Conservation (phyloP, 176 grass and related monocot species). For the Puccinellia tenuiflora region DNA sequence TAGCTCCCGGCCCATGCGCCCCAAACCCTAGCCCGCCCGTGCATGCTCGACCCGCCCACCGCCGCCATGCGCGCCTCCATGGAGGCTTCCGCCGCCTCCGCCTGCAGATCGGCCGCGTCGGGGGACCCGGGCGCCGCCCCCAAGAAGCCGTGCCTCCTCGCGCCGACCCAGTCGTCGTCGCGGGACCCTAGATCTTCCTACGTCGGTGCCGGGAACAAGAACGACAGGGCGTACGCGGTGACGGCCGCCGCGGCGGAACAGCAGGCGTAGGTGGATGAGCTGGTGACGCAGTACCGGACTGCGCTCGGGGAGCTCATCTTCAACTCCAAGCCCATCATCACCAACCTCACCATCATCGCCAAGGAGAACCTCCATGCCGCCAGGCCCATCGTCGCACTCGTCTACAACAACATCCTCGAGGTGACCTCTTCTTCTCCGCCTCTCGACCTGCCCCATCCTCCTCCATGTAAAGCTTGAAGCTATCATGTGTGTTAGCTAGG, state of each 20-base stretch:
- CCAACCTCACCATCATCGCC: too few species aligned
- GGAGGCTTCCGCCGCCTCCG: too few species aligned
- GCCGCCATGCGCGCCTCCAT: background rate
- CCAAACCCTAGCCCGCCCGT: background rate
- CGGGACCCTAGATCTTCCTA: slow-evolving; percentile 51
- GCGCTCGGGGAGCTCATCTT: slow-evolving; percentile 90
- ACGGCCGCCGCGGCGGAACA: background rate
- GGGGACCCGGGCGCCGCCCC: too few species aligned
- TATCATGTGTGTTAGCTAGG: too few species aligned
- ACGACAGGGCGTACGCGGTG: background rate
- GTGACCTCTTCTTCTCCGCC: too few species aligned
- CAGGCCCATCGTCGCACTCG: too few species aligned
- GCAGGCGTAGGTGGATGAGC: slow-evolving; percentile 47
- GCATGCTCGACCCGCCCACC: background rate
- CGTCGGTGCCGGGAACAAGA: background rate
- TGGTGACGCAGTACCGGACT: slow-evolving; percentile 81
- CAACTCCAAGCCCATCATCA: too few species aligned
- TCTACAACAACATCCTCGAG: too few species aligned
- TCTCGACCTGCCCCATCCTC: too few species aligned
- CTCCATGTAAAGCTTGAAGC: too few species aligned
- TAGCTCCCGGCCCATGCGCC: background rate
- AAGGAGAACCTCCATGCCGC: too few species aligned
- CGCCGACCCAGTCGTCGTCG: background rate
- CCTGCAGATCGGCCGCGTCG: too few species aligned
- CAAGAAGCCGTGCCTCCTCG: slow-evolving; percentile 20